Conservation (phyloP, 164 flowering plant genomes). For the Pachysandra terminalis region DNA sequence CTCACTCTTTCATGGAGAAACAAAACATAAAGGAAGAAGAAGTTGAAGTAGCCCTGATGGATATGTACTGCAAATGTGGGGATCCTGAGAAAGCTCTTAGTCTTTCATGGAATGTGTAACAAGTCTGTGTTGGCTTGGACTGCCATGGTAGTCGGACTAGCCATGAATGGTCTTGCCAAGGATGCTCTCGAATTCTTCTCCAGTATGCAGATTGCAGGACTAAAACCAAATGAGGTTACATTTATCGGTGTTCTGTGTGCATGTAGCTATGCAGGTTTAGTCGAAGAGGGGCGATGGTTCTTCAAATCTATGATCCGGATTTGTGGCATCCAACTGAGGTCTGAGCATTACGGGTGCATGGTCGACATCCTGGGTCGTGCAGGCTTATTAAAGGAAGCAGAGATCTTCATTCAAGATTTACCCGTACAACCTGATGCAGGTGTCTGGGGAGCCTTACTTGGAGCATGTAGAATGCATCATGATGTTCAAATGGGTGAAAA, state of each 20-base stretch:
- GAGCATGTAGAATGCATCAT: too few relatives aligned
- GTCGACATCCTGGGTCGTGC: conserved; percentile 30
- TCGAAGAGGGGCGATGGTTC: conserved; percentile 19
- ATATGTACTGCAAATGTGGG: conserved; percentile 25
- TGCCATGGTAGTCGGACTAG: conserved; percentile 7
- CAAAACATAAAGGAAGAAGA: conserved; percentile 4
- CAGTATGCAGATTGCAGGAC: too few relatives aligned
- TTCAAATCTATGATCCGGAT: conserved; percentile 6
- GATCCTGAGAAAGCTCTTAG: conserved; percentile 14
- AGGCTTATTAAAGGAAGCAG: conserved; percentile 27
- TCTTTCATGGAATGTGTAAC: conserved; percentile 5
- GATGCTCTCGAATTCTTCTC: conserved; percentile 21
- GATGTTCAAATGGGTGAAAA: too few relatives aligned
- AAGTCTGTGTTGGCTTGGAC: conserved; percentile 10
- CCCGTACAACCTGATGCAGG: conserved; percentile 22
- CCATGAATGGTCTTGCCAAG: conserved; percentile 1
- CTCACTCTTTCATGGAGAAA: conserved; percentile 12
- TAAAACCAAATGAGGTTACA: too few relatives aligned
- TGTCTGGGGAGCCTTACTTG: conserved; percentile 29
- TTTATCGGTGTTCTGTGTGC: too few relatives aligned
- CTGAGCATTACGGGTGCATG: conserved; percentile 31
- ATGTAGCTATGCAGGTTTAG: conserved; percentile 24
- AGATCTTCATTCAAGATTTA: conserved; percentile 16
- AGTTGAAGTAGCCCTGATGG: conserved; percentile 18
- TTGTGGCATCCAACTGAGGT: conserved; percentile 17